Evolutionary conservation across 495 filamentous ascomycete species (phyloP).

Genomic region (Mytilinidion resinicola): DNA sequence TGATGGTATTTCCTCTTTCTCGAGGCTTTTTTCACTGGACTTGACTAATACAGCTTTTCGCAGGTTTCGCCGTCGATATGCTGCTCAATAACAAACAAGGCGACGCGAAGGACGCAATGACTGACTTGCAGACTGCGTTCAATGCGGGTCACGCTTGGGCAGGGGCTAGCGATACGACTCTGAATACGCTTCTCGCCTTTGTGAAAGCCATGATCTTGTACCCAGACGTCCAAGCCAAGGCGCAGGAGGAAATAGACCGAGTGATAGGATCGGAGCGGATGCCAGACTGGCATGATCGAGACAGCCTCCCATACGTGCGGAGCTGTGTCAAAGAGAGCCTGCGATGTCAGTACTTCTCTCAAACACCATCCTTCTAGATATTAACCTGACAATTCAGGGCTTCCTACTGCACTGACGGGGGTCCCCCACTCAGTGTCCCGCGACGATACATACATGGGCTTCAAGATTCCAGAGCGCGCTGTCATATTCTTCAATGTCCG

Average conservation of each 20-base stretch:
- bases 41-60: not conserved
- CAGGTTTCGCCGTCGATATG: not conserved
- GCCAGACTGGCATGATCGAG: conserved; percentile 27
- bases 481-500: conserved; percentile 20
- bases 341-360: conserved; percentile 22
- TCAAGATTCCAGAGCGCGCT: conserved; percentile 27
- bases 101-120: not conserved
- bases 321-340: conserved; percentile 29
- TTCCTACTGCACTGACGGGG: conserved; percentile 25
- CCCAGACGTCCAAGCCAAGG: conserved; percentile 31
- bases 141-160: not conserved
- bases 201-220: conserved; percentile 19
- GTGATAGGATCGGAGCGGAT: conserved; percentile 29
- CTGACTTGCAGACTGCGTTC: not conserved
- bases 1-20: not conserved
- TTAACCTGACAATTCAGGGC: conserved; percentile 1
- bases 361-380: not conserved
- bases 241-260: conserved; percentile 30
- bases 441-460: conserved; percentile 35
- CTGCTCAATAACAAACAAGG: not conserved
- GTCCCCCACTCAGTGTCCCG: conserved; percentile 34
- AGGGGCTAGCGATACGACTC: not conserved
- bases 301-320: conserved; percentile 30
- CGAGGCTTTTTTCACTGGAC: not conserved
- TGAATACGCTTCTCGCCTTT: not conserved